Evolutionary conservation across 2,329 filamentous ascomycete genomes (phyloP), one percentile per base, ranked within the genome.

Genomic region (Claviceps africana): DNA sequence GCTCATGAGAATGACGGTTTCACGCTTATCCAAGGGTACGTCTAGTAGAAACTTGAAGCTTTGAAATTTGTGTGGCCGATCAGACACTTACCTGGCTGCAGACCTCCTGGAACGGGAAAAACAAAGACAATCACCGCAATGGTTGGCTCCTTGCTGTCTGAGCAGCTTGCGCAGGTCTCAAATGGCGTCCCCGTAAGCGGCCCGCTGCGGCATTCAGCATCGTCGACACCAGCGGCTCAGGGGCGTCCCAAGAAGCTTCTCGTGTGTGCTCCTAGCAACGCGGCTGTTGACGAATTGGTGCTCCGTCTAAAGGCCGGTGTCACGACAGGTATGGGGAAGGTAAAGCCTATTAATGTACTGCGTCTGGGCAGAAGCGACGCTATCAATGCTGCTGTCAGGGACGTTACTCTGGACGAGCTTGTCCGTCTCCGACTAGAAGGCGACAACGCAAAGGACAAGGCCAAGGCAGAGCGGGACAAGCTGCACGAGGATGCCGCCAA

Each of bases 41-140:
- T 37, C 17, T 28, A 25, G 25, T 25, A 25, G 25, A 25, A 25
- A 25, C 3, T 25, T 3, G 25, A 25, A 25, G 25, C 25, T 25
- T 25, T 33, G 35, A 25, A n/a, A 47, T 8, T 53, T 56, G n/a
- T 46, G 9, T 9, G 37, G 8, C 13, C 8, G 11, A 35, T 30
- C 25, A 39, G 55, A 56, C 50, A 54, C 64, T 71, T 64, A 68
- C 65, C 57, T 59, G 47, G 25, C 6, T 51, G 42, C 52, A 84
- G 88, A 52, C 93, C 93, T 49, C 93, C 93, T 1, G 93, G 93
- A 66, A 96, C 93, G 4, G 93, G 91, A 63, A 98, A 98, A 71
- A 98, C 93, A 0, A 98, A 98, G 67, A 98, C 93, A 0, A 98
- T 98, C 55, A 81, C 95, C 52, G 93, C 91, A 33, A 94, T 98